Conservation (phyloP, 768 basidiomycete species). For the Sporobolomyces roseus region DNA sequence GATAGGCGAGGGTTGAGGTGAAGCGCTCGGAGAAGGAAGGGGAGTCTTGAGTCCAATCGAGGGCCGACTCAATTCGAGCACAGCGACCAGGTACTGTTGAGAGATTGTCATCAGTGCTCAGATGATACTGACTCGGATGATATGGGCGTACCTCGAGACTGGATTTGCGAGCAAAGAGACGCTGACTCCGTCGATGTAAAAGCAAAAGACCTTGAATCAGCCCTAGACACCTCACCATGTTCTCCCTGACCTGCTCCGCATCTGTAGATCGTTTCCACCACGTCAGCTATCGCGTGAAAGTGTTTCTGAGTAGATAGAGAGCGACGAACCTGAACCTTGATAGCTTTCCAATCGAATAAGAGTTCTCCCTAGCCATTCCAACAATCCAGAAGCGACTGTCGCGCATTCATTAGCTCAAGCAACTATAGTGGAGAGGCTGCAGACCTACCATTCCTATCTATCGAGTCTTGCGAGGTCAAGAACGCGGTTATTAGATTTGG, state of each 20-base stretch:
- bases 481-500: conserved; percentile 22
- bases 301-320: no score
- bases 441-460: conserved; percentile 19
- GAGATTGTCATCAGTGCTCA: neutral
- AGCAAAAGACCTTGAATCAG: conserved; percentile 73
- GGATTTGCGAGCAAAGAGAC: conserved; percentile 64
- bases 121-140: neutral
- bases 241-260: neutral
- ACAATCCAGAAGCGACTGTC: conserved; percentile 21
- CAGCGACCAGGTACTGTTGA: conserved; percentile 64
- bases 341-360: neutral
- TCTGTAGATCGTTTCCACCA: neutral
- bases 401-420: neutral
- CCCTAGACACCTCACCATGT: conserved; percentile 51
- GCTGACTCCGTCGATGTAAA: conserved; percentile 65
- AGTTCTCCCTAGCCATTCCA: conserved; percentile 32
- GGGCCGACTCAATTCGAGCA: conserved; percentile 54
- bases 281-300: neutral
- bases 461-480: conserved; percentile 18
- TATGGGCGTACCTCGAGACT: conserved; percentile 60
- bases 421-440: neutral
- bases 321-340: neutral
- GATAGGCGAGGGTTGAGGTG: conserved; percentile 30
- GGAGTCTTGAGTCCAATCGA: conserved; percentile 36
- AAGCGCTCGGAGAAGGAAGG: neutral